phyloP scores from a whole-genome alignment of 805 yeast genomes.

The Blastobotrys peoriensis region DNA sequence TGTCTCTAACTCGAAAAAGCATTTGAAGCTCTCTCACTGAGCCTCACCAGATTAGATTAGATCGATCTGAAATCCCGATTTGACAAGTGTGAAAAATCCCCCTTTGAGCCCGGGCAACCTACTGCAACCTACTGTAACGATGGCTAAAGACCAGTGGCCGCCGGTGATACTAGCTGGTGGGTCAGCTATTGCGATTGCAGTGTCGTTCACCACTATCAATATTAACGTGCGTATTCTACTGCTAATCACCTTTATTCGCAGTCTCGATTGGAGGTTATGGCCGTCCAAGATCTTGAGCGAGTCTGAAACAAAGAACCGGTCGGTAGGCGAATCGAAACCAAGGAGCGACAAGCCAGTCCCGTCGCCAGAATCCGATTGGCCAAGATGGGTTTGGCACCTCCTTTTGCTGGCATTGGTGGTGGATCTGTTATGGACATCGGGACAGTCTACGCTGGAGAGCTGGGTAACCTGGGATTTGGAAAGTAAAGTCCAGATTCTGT shows the following conservation, averaged over 20 bases:
- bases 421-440: not conserved
- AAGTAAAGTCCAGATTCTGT: not conserved
- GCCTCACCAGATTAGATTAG: not conserved
- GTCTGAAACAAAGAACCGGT: not conserved
- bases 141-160: constrained; percentile 14
- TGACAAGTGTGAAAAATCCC: no score
- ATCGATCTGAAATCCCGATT: not conserved
- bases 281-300: constrained; percentile 7
- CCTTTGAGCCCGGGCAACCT: no score
- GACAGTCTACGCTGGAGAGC: not conserved
- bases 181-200: not conserved
- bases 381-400: not conserved
- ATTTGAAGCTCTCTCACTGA: no score
- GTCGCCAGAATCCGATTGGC: not conserved
- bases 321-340: not conserved
- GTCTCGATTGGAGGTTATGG: constrained; percentile 6
- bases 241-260: constrained; percentile 10
- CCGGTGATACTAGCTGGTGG: constrained; percentile 4
- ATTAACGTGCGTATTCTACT: constrained; percentile 9
- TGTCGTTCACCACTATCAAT: constrained; percentile 6
- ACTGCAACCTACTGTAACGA: no score
- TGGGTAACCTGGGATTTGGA: not conserved
- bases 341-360: no score
- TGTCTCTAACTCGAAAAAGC: no score
- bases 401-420: not conserved